Evolutionary conservation across 495 filamentous ascomycete genomes (phyloP), one percentile per base, ranked within the genome.

Genomic region (Aspergillus biplanus): DNA sequence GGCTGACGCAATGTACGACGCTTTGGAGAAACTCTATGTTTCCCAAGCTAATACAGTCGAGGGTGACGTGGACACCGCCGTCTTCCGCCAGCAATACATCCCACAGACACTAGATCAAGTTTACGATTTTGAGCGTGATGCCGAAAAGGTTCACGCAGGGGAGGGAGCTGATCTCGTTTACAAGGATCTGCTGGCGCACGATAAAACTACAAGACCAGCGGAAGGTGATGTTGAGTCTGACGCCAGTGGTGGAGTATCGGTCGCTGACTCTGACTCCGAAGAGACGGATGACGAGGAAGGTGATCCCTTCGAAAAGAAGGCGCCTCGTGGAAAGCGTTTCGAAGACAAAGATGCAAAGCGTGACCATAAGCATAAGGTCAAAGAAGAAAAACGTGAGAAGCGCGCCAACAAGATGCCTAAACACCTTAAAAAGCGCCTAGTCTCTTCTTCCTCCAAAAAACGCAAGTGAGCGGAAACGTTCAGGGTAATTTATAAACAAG

Each of bases 371-470:
- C 81, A 85, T 66, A 88, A 90, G 34, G 90, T 97, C 56, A 98
- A 98, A 76, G 96, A 97, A 70, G 94, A 91, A 66, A 97, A 97
- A 78, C 86, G 91, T 48, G 93, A 96, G 72, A 87, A 92, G 75
- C 79, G 95, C 61, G 92, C 94, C 71, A 89, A 89, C 15, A 99
- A 99, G 79, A 96, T 99, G 77, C 93, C 95, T 0, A 99, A 99
- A 77, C 85, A 96, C 67, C 52, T 93, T 34, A 99, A 99, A 83
- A 97, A 96, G 79, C 69, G 69, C 7, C 71, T 80, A 13, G 71
- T 80, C 18, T 71, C 78, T 53, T 56, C 65, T 1, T 80, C 83
- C 15, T 63, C 81, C 13, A 67, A 73, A 54, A 81, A 79, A 70
- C 81, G 79, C 73, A 81, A 83, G 67, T 80, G 65, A 71, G 32